Evolutionary conservation across 805 yeast species (phyloP).

Genomic region (Saccharomyces jurei): DNA sequence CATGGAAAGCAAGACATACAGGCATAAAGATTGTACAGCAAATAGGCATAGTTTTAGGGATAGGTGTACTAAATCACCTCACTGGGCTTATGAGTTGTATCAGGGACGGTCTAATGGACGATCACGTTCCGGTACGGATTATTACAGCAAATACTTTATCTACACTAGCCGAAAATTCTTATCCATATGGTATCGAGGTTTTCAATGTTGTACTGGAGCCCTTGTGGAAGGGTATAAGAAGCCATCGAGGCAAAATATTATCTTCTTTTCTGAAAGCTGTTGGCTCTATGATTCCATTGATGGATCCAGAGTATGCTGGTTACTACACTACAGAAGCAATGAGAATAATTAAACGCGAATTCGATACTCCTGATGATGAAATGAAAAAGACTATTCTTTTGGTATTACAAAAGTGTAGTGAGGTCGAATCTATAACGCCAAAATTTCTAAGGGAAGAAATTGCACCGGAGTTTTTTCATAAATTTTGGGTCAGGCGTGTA

Average conservation of each 20-base stretch:
- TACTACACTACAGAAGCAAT: constrained; percentile 72
- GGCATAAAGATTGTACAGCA: constrained; percentile 75
- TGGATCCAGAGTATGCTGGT: constrained; percentile 75
- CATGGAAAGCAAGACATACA: constrained; percentile 78
- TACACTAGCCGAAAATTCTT: constrained; percentile 68
- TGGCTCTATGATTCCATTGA: constrained; percentile 74
- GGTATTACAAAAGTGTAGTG: constrained; percentile 59
- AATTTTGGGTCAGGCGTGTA: constrained; percentile 76
- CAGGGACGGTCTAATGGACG: constrained; percentile 53
- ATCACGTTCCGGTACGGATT: constrained; percentile 56
- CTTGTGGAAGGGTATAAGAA: constrained; percentile 69
- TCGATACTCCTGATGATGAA: constrained; percentile 77
- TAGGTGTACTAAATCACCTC: constrained; percentile 68
- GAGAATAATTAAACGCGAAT: constrained; percentile 60
- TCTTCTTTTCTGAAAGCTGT: constrained; percentile 72
- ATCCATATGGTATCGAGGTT: constrained; percentile 85
- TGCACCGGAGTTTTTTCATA: constrained; percentile 52
- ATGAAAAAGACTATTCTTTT: constrained; percentile 67
- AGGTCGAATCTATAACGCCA: constrained; percentile 48
- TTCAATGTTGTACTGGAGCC: constrained; percentile 70
- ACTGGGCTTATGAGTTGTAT: constrained; percentile 57
- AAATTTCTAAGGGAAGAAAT: constrained; percentile 44
- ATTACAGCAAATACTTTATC: constrained; percentile 66
- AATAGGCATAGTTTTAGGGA: constrained; percentile 58
- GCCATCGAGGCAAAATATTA: constrained; percentile 68